Base-by-base conservation (phyloP, 495 filamentous ascomycete species). In the Zalerion maritima region DNA sequence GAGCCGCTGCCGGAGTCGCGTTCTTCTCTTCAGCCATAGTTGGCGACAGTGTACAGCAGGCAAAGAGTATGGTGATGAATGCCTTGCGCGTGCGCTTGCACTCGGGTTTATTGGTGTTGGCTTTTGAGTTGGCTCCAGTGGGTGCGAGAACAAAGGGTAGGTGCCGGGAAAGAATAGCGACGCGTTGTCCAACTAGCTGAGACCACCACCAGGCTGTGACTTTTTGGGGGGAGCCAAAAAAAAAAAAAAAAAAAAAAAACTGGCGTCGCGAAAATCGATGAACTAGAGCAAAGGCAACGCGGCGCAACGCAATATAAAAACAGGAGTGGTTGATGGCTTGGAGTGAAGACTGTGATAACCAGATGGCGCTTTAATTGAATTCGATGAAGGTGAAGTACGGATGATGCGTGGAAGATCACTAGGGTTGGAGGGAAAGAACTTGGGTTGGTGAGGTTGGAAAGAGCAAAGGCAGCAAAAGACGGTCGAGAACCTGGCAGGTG, bases 1-100 rank as follows among this genome's bases (percentile, higher is more conserved):
- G 47, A 36, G 36, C 44, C 18, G 28, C 39, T 14, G 38, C 36
- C 37, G 41, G 14, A 37, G 47, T 38, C 36, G 47, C 38, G 29
- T 36, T 12, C 25, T 38, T 35, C 26, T 50, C 47, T 27, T 47
- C 47, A 28, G 47, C 47, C 47, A 50, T 50, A n/a, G 22, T 23
- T 46, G 35, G 32, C 28, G 18, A 29, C 13, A n/a, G n/a, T n/a
- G n/a, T n/a, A n/a, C n/a, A 25, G 12, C 12, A 17, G n/a, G 24
- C 25, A 17, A 34, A 21, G 21, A 28, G 26, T 20, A 17, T 15
- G 15, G 9, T 3, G 27, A 34, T 37, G 16, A 14, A 26, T 27
- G 32, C 41, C 28, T 40, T 34, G 38, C 20, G 28, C 26, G 25
- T 24, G 11, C 35, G 10, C 14, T n/a, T 34, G 18, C 3, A 34